Evolutionary conservation across 2,329 filamentous ascomycete species (phyloP), one percentile per base, ranked within the genome.

Genomic region (Fusarium buharicum): DNA sequence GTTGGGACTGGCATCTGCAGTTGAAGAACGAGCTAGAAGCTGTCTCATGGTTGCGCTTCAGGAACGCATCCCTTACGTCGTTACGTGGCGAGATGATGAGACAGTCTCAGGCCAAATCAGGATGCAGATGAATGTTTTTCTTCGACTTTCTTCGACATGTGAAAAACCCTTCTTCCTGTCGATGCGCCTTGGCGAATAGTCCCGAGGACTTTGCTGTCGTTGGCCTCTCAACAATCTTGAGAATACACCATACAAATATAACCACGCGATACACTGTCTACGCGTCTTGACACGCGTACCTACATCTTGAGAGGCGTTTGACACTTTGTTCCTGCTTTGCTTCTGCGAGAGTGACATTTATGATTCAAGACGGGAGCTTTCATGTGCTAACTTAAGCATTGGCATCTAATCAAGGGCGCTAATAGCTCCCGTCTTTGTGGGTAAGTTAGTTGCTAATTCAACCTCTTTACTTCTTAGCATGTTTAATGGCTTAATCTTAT

Each of bases 81-180:
- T 56, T 45, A 20, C 27, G 62, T 65, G 62, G 62, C 62, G 41
- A 64, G 20, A 34, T 46, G 51, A 62, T 58, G 61, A 59, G 59
- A 64, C 62, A 62, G 37, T 58, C 52, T 58, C 56, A 62, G 56
- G 33, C 45, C 62, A 54, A 62, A 58, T 41, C 46, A 50, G 51
- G 38, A 20, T 40, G 45, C 61, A 58, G 47, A 40, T 40, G 18
- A 39, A 59, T 59, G 56, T 48, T 34, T 58, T 30, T 16, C 4
- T 4, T 24, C 8, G 22, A 4, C 22, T 7, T 24, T n/a, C 20
- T 45, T 49, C 50, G 37, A 49, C 62, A 64, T 62, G 62, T 66
- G 48, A 64, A 62, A 50, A 57, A 64, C 56, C 57, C 51, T 30
- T 62, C 50, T 47, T 47, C 17, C 33, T 24, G 31, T 20, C 14